These are phyloP conservation scores for Ormosia emarginata DNA, from an alignment of 306 rosid species.

Conservation along the genomic window DNA sequence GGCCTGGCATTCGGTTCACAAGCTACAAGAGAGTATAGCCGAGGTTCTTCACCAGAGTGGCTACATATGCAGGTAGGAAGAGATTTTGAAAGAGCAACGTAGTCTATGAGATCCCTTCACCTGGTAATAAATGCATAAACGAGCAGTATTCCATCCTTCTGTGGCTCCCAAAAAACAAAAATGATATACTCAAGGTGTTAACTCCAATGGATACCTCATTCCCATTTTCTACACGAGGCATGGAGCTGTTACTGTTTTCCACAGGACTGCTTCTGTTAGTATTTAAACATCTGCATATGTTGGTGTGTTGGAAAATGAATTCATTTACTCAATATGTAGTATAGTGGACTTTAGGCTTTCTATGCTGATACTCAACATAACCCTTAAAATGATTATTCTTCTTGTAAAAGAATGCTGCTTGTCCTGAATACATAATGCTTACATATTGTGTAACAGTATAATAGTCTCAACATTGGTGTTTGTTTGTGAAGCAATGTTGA, in stretches of 20 bases:
- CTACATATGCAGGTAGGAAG: conserved; percentile 96
- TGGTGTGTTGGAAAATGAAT: conserved; percentile 50
- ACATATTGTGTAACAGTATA: conserved; percentile 55
- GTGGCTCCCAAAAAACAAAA: conserved; percentile 27
- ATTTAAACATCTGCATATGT: conserved; percentile 39
- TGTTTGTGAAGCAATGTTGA: conserved; percentile 41
- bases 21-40: conserved; percentile 61
- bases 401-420: conserved; percentile 54
- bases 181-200: conserved; percentile 38
- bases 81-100: conserved; percentile 71
- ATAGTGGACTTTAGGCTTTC: conserved; percentile 41
- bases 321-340: conserved; percentile 46
- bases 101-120: conserved; percentile 28
- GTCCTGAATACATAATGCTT: conserved; percentile 42
- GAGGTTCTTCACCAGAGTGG: conserved; percentile 90
- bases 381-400: conserved; percentile 43
- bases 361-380: conserved; percentile 40
- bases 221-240: conserved; percentile 43
- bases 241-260: conserved; percentile 41
- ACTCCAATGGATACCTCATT: conserved; percentile 33
- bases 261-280: conserved; percentile 34
- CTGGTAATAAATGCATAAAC: conserved; percentile 50
- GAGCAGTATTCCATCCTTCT: conserved; percentile 22
- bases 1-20: conserved; percentile 62
- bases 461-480: conserved; percentile 42